These are phyloP conservation scores for Pseudogymnoascus sp. DNA, from an alignment of 2,329 filamentous ascomycete genomes.

Conservation along the genomic window DNA sequence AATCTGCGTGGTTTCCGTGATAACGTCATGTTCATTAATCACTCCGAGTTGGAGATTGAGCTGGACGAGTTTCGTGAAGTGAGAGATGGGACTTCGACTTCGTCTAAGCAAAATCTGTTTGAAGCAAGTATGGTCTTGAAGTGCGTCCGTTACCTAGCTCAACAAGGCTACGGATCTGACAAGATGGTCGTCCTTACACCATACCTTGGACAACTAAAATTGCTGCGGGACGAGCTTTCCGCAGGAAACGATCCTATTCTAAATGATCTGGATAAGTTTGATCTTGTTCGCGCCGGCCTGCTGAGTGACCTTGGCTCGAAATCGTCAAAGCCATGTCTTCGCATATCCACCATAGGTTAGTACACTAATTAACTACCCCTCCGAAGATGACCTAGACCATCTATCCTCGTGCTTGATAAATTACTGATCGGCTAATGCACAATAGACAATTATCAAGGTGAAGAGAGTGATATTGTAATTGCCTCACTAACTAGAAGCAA, in stretches of 20 bases:
- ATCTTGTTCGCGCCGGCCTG: constrained; percentile 55
- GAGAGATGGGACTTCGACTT: constrained; percentile 37
- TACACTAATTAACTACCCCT: constrained; percentile 2
- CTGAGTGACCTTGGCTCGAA: constrained; percentile 44
- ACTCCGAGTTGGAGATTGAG: constrained; percentile 44
- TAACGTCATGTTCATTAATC: constrained; percentile 59
- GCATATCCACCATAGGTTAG: constrained; percentile 62
- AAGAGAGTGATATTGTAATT: constrained; percentile 67
- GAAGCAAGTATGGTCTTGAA: constrained; percentile 60
- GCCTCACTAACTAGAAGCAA: constrained; percentile 62
- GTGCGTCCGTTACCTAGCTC: constrained; percentile 56
- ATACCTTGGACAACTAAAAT: constrained; percentile 59
- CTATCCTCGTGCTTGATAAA: neutral
- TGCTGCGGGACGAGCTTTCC: constrained; percentile 45
- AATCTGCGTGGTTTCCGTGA: constrained; percentile 47
- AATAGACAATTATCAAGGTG: constrained; percentile 71
- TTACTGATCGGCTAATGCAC: constrained; percentile 31
- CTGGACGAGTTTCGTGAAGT: constrained; percentile 37
- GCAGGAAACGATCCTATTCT: constrained; percentile 54
- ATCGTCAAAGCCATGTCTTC: constrained; percentile 42
- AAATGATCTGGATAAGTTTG: constrained; percentile 58
- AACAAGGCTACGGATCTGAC: constrained; percentile 60
- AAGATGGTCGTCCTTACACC: constrained; percentile 63
- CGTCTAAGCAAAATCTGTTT: constrained; percentile 53
- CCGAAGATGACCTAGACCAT: neutral